Conservation (phyloP, 306 rosid species). For the Rosa lucieae region DNA sequence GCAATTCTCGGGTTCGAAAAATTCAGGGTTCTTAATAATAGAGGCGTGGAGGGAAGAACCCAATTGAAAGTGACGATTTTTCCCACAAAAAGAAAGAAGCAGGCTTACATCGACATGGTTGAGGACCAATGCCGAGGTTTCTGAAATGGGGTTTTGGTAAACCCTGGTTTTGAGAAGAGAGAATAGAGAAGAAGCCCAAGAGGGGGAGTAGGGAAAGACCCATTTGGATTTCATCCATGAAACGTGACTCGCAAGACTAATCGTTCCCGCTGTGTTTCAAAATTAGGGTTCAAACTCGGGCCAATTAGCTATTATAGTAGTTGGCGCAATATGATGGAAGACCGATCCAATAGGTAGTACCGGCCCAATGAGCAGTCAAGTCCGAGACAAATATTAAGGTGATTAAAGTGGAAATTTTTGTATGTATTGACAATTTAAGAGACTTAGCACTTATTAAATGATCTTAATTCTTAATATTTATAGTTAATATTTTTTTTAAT, state of each 20-base stretch:
- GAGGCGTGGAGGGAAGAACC: slow-evolving; percentile 85
- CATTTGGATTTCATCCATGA: slow-evolving; percentile 79
- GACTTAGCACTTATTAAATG: too few relatives aligned
- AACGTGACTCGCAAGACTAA: slow-evolving; percentile 19
- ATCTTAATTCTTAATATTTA: too few relatives aligned
- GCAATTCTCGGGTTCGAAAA: slow-evolving; percentile 25
- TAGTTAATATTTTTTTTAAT: too few relatives aligned
- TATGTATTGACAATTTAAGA: too few relatives aligned
- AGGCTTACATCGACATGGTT: slow-evolving; percentile 47
- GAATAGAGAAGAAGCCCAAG: slow-evolving; percentile 41
- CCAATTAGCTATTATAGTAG: too few relatives aligned
- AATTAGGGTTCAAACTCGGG: too few relatives aligned
- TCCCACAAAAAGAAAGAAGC: slow-evolving; percentile 58
- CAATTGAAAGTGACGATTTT: slow-evolving; percentile 42
- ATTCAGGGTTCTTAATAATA: slow-evolving; percentile 46
- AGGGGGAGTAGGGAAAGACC: slow-evolving; percentile 41
- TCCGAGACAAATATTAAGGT: too few relatives aligned
- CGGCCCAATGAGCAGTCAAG: too few relatives aligned
- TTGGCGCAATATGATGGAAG: too few relatives aligned
- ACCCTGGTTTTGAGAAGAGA: slow-evolving; percentile 29
- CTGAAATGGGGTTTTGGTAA: slow-evolving; percentile 35
- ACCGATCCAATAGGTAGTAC: too few relatives aligned
- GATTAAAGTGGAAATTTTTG: too few relatives aligned
- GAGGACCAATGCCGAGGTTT: slow-evolving; percentile 46
- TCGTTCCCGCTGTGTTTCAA: background rate